Percentiles rank a stretch among this genome's conserved stretches.
Evolutionary conservation across 2,329 filamentous ascomycete species (phyloP).

Genomic region (Gaeumannomyces tritici): DNA sequence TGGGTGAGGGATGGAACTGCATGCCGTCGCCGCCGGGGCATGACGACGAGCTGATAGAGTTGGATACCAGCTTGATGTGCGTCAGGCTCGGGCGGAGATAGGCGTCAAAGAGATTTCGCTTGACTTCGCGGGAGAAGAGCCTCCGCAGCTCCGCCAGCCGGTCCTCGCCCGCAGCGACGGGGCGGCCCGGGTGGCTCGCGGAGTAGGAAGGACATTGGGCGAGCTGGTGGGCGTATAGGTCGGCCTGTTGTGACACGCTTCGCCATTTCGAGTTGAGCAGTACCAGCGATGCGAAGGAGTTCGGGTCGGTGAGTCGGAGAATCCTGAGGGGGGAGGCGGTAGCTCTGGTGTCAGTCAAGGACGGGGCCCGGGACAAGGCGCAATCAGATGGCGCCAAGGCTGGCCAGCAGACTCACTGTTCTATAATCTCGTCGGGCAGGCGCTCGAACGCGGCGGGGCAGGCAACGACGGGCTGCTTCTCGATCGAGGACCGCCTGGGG

Average conservation of each 20-base stretch:
- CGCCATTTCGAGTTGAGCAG: slow-evolving; percentile 59
- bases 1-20: slow-evolving; percentile 71
- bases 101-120: slow-evolving; percentile 68
- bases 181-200: slow-evolving; percentile 31
- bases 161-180: slow-evolving; percentile 30
- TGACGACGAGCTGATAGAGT: slow-evolving; percentile 74
- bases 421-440: slow-evolving; percentile 60
- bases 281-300: slow-evolving; percentile 57
- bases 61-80: slow-evolving; percentile 71
- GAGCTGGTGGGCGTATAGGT: slow-evolving; percentile 55
- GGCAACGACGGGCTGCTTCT: slow-evolving; percentile 21
- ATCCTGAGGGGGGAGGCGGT: slow-evolving; percentile 35
- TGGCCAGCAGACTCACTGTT: slow-evolving; percentile 43
- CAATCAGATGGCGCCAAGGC: background rate
- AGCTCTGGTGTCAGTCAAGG: slow-evolving; percentile 6
- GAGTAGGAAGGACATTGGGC: slow-evolving; percentile 50
- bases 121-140: slow-evolving; percentile 60
- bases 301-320: slow-evolving; percentile 47
- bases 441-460: slow-evolving; percentile 36
- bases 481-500: slow-evolving; percentile 15
- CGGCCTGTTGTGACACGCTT: slow-evolving; percentile 49
- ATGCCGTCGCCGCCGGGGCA: slow-evolving; percentile 78
- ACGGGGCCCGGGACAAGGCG: background rate
- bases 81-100: slow-evolving; percentile 63
- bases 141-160: slow-evolving; percentile 52